Conservation (phyloP, 805 yeast genomes). For the Yueomyces sp. region DNA sequence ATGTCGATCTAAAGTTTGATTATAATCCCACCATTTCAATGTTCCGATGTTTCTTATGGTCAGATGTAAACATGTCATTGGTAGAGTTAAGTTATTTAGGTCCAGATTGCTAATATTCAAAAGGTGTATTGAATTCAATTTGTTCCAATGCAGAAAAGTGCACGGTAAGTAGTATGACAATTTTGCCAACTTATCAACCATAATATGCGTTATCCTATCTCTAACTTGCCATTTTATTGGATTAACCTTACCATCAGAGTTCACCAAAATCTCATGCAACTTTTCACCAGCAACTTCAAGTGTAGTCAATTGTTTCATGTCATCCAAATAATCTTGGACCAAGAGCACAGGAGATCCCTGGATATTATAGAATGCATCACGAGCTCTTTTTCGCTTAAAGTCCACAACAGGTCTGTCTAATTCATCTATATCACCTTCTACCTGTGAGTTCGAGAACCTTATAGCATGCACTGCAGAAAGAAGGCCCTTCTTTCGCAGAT, state of each 20-base stretch:
- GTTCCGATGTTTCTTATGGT: constrained; percentile 5
- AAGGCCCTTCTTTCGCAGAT: constrained; percentile 5
- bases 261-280: constrained; percentile 14
- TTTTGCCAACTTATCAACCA: constrained; percentile 6
- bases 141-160: constrained; percentile 20
- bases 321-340: constrained; percentile 4
- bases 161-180: constrained; percentile 6
- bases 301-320: constrained; percentile 11
- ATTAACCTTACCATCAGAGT: constrained; percentile 21
- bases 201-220: constrained; percentile 9
- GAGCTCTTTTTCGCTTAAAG: neutral
- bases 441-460: constrained; percentile 6
- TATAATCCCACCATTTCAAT: constrained; percentile 18
- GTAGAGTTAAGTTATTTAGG: constrained; percentile 14
- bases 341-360: neutral
- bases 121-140: constrained; percentile 9
- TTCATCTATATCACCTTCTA: constrained; percentile 1
- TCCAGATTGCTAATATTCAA: constrained; percentile 9
- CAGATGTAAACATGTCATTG: constrained; percentile 10
- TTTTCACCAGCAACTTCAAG: constrained; percentile 10
- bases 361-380: neutral
- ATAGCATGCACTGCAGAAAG: constrained; percentile 5
- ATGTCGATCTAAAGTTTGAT: neutral
- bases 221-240: constrained; percentile 15
- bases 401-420: neutral